Evolutionary conservation across 2,329 filamentous ascomycete species (phyloP).

Genomic region (Pseudopyrenochaeta lycopersici): DNA sequence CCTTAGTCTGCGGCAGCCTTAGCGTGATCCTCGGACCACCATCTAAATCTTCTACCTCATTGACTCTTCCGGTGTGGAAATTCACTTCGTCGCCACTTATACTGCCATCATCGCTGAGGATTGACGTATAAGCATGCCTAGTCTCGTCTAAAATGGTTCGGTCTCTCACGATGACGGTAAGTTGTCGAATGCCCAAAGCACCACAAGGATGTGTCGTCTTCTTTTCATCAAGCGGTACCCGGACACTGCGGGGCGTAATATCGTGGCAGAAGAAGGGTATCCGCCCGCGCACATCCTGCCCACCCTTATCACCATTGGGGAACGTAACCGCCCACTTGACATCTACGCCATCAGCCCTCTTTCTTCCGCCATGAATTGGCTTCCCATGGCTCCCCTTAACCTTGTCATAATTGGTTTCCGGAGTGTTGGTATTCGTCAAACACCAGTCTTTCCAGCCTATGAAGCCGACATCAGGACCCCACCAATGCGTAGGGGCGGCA

Average conservation of each 20-base stretch:
- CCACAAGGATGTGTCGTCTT: conserved; percentile 61
- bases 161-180: conserved; percentile 38
- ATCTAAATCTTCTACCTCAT: conserved; percentile 16
- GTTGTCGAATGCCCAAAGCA: conserved; percentile 55
- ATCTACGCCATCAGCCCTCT: conserved; percentile 63
- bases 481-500: conserved; percentile 63
- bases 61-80: conserved; percentile 26
- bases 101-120: conserved; percentile 22
- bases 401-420: conserved; percentile 16
- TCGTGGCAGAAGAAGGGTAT: conserved; percentile 71
- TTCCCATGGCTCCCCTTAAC: conserved; percentile 56
- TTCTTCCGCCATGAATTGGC: conserved; percentile 63
- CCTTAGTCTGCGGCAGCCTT: conserved; percentile 25
- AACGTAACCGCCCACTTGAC: conserved; percentile 69
- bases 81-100: conserved; percentile 10
- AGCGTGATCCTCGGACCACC: conserved; percentile 28
- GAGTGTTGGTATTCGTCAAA: conserved; percentile 36
- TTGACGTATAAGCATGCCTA: conserved; percentile 12
- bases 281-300: conserved; percentile 53
- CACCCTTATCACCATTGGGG: conserved; percentile 51
- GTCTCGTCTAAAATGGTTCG: conserved; percentile 20
- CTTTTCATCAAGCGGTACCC: conserved; percentile 60
- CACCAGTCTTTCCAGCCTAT: conserved; percentile 69
- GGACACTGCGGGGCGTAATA: conserved; percentile 62
- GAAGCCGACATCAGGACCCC: conserved; percentile 63